These are phyloP conservation scores for Neophaeococcomyces aloes DNA, from an alignment of 2,329 filamentous ascomycete species.

Conservation along the genomic window DNA sequence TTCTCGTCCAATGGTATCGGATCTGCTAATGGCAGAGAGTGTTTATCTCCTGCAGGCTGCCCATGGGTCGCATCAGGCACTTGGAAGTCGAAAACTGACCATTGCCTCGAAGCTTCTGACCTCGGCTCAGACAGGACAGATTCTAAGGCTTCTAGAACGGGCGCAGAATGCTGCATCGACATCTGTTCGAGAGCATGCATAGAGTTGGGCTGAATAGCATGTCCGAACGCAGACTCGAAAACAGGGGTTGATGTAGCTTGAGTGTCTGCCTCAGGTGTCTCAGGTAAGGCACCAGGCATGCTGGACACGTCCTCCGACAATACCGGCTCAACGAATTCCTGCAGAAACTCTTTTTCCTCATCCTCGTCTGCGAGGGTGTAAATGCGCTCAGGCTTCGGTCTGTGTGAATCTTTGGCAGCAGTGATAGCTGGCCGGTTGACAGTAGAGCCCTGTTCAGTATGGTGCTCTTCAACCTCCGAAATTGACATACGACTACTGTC, in stretches of 20 bases:
- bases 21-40: not conserved
- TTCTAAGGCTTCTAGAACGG: not conserved
- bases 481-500: not conserved
- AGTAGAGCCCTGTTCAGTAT: not conserved
- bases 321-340: slow-evolving; percentile 13
- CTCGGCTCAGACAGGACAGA: not conserved
- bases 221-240: too few relatives aligned
- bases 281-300: slow-evolving; percentile 44
- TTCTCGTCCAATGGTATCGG: not conserved
- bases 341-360: slow-evolving; percentile 13
- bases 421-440: not conserved
- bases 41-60: slow-evolving; percentile 1
- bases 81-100: too few relatives aligned
- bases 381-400: slow-evolving; percentile 11
- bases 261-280: slow-evolving; percentile 14
- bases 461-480: not conserved
- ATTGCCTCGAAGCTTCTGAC: too few relatives aligned
- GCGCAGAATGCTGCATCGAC: not conserved
- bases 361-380: slow-evolving; percentile 15
- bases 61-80: not conserved
- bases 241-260: too few relatives aligned
- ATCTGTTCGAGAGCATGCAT: not conserved
- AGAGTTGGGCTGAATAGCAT: too few relatives aligned
- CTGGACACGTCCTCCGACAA: slow-evolving; percentile 27
- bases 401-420: not conserved